Conservation (phyloP, 2,329 filamentous ascomycete species). For the Ophiostoma sp. region DNA sequence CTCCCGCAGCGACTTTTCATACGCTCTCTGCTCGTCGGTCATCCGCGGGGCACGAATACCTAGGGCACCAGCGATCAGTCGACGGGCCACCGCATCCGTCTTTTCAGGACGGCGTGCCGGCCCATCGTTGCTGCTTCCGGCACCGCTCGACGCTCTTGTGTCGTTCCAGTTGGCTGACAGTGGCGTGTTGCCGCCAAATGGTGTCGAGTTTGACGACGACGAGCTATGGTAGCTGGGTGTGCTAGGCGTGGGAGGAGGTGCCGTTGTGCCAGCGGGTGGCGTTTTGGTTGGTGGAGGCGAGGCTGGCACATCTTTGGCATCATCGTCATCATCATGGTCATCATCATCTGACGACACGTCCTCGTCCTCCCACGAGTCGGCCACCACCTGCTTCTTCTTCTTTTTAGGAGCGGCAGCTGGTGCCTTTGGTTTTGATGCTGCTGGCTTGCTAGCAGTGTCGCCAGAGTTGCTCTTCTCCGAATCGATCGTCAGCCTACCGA, state of each 20-base stretch:
- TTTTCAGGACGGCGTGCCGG: conserved; percentile 69
- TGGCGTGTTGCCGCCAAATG: background rate
- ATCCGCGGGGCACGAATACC: conserved; percentile 77
- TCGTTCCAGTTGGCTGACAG: conserved; percentile 18
- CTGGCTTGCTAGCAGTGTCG: background rate
- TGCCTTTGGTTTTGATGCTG: conserved; percentile 4
- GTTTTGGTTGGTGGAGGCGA: conserved; percentile 1
- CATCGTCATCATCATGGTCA: conserved; percentile 33
- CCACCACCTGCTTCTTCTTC: conserved; percentile 46
- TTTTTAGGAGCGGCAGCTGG: conserved; percentile 24
- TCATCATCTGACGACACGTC: conserved; percentile 50
- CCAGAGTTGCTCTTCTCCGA: conserved; percentile 30
- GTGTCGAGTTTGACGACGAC: background rate
- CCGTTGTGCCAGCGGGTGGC: conserved; percentile 35
- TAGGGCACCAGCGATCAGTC: conserved; percentile 86
- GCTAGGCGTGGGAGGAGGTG: conserved; percentile 68
- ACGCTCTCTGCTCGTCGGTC: conserved; percentile 86
- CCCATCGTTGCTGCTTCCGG: conserved; percentile 4
- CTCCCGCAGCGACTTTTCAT: conserved; percentile 78
- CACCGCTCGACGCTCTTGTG: background rate
- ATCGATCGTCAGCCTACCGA: conserved; percentile 38
- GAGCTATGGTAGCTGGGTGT: conserved; percentile 48
- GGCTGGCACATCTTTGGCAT: conserved; percentile 28
- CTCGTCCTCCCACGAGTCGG: conserved; percentile 79
- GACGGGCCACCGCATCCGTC: conserved; percentile 84